Evolutionary conservation across 2,329 filamentous ascomycete genomes (phyloP), one percentile per base, ranked within the genome.

Genomic region (Phialophora chinensis): DNA sequence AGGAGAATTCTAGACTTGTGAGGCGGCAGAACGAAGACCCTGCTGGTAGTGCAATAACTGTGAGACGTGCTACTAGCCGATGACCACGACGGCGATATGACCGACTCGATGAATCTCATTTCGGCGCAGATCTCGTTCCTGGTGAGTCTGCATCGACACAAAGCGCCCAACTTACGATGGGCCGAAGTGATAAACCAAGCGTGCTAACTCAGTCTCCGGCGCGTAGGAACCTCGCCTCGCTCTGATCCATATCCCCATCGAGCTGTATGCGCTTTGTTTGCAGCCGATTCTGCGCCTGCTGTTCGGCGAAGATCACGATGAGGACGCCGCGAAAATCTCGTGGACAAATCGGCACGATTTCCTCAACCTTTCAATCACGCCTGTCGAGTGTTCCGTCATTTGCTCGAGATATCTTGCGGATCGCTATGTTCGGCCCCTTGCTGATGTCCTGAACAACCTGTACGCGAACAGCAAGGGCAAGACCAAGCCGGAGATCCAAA

Each of bases 321-420:
- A 79, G 50, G 75, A 78, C 38, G 73, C 75, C 12, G 73, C 57
- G 60, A 72, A 50, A 56, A 62, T 59, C 38, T 74, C 65, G 71
- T 83, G 80, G 84, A 80, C 79, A 17, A 82, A 77, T 69, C 82
- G 83, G 75, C 90, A 95, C 78, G 88, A 88, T 53, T 98, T 99
- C 78, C 86, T 97, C 77, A 98, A 98, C 78, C 88, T 99, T 72
- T 96, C 92, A 69, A 86, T 98, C 74, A 98, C 93, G 0, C 92
- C 93, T 0, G 87, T 96, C 63, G 95, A 97, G 79, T 96, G 92
- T 80, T 97, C 93, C 3, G 86, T 99, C 60, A 92, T 96, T 62
- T 98, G 94, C 76, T 90, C 94, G 69, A 87, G 87, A 66, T 84
- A 86, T 50, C 90, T 92, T 80, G 90, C 91, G 6, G 83, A 87